These are phyloP conservation scores for Henningerozyma blattae DNA, from an alignment of 805 yeast species.

Conservation along the genomic window DNA sequence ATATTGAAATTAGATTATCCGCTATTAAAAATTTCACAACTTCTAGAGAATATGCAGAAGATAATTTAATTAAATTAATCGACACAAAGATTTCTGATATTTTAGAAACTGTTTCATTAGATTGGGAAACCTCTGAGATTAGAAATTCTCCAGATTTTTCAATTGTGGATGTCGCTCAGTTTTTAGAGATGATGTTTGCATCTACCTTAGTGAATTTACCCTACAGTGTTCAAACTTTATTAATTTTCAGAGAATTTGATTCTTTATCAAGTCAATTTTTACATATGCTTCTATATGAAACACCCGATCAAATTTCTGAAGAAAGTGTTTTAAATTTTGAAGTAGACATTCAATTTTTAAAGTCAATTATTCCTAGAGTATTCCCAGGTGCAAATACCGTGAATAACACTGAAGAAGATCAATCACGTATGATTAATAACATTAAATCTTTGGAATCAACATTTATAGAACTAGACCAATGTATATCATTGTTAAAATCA, in stretches of 20 bases:
- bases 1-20: conserved; percentile 31
- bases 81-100: conserved; percentile 71
- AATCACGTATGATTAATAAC: conserved; percentile 20
- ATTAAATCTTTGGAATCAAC: conserved; percentile 54
- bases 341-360: conserved; percentile 67
- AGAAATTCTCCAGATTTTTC: conserved; percentile 58
- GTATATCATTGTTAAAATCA: conserved; percentile 55
- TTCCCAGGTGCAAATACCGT: conserved; percentile 18
- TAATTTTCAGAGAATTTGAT: conserved; percentile 82
- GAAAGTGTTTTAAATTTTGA: conserved; percentile 65
- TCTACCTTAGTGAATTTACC: conserved; percentile 80
- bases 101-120: conserved; percentile 74
- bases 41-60: conserved; percentile 64
- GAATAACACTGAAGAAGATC: conserved; percentile 4
- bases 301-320: conserved; percentile 40
- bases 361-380: conserved; percentile 30
- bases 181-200: conserved; percentile 71
- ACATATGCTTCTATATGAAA: conserved; percentile 41
- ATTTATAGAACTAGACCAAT: conserved; percentile 69
- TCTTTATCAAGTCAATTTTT: conserved; percentile 64
- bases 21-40: conserved; percentile 44
- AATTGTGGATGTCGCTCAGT: conserved; percentile 74
- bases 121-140: conserved; percentile 51
- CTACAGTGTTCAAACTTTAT: conserved; percentile 56
- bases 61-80: conserved; percentile 68